A percentile compares a stretch with the other conserved stretches of the same genome.
Evolutionary conservation across 2,329 filamentous ascomycete genomes (phyloP).

Genomic region (Ophiocordyceps sinensis): DNA sequence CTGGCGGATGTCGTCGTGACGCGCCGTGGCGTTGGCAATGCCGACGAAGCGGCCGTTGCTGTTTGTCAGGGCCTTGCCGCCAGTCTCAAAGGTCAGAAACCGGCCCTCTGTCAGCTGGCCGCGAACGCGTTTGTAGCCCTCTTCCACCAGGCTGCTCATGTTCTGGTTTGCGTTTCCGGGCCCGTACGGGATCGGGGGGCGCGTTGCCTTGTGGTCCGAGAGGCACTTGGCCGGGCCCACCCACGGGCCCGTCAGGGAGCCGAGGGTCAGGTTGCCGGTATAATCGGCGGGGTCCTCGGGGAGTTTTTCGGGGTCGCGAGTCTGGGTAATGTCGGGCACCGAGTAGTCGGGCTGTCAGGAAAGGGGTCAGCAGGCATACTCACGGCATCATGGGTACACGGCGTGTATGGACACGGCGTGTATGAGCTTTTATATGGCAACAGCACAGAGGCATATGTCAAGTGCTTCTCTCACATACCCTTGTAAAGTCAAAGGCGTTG

Average conservation of each 20-base stretch:
- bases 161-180: constrained; percentile 52
- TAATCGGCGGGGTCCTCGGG: constrained; percentile 2
- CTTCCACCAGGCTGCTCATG: constrained; percentile 57
- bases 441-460: too few relatives aligned
- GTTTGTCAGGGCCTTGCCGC: constrained; percentile 23
- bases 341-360: constrained; percentile 4
- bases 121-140: constrained; percentile 36
- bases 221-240: constrained; percentile 7
- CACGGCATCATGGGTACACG: too few relatives aligned
- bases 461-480: constrained; percentile 6
- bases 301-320: constrained; percentile 1
- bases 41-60: constrained; percentile 11
- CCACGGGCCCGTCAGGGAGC: constrained; percentile 7
- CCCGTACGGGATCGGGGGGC: constrained; percentile 6
- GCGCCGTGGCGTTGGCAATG: constrained; percentile 2
- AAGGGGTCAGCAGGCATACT: neutral
- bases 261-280: constrained; percentile 5
- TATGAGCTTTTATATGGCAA: neutral
- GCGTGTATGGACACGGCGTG: too few relatives aligned
- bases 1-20: constrained; percentile 25
- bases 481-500: constrained; percentile 25
- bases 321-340: constrained; percentile 1
- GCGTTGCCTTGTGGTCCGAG: constrained; percentile 2
- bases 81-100: constrained; percentile 32
- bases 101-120: constrained; percentile 38